These are phyloP conservation scores for Diplocarpon mali DNA, from an alignment of 2,329 filamentous ascomycete genomes.

Conservation along the genomic window DNA sequence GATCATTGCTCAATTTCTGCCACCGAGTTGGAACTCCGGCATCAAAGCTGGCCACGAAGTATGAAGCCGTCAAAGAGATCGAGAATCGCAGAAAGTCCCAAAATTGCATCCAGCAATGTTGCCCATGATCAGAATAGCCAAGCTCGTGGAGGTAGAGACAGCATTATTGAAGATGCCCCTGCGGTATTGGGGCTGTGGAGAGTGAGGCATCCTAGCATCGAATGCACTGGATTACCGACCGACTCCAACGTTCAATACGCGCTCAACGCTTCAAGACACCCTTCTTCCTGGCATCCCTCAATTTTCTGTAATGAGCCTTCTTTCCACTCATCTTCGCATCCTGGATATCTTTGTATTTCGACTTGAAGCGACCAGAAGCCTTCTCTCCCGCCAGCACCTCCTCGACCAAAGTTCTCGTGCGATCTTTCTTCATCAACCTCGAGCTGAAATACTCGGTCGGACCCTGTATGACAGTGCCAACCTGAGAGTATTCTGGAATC, in stretches of 20 bases:
- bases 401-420: slow-evolving; percentile 77
- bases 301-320: slow-evolving; percentile 76
- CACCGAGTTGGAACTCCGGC: slow-evolving; percentile 35
- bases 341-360: slow-evolving; percentile 81
- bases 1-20: slow-evolving; percentile 49
- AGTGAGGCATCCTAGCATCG: too few species aligned
- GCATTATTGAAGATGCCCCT: too few species aligned
- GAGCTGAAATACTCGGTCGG: slow-evolving; percentile 78
- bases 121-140: too few species aligned
- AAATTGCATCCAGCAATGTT: too few species aligned
- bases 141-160: too few species aligned
- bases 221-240: too few species aligned
- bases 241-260: too few species aligned
- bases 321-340: slow-evolving; percentile 74
- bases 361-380: slow-evolving; percentile 62
- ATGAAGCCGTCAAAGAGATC: too few species aligned
- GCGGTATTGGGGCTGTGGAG: too few species aligned
- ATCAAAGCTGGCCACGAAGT: too few species aligned
- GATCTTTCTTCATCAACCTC: slow-evolving; percentile 74
- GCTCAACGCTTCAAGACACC: slow-evolving; percentile 10
- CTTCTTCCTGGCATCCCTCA: slow-evolving; percentile 38
- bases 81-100: too few species aligned
- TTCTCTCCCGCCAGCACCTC: slow-evolving; percentile 65
- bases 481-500: slow-evolving; percentile 73
- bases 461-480: slow-evolving; percentile 80